Evolutionary conservation across 2,329 filamentous ascomycete genomes (phyloP).

Genomic region (Colletotrichum filicis): DNA sequence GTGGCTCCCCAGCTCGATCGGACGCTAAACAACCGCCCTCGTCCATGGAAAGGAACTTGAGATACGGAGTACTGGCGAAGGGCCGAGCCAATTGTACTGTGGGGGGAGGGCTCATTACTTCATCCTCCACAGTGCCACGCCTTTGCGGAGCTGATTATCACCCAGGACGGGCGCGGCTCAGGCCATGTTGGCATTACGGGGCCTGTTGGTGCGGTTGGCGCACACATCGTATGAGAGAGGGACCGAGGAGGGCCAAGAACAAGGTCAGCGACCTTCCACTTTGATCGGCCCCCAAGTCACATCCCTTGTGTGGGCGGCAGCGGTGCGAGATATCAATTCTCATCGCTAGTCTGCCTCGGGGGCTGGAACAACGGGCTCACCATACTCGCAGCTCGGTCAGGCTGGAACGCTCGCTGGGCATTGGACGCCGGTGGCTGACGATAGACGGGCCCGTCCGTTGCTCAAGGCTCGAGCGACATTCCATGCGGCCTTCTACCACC

Average conservation of each 20-base stretch:
- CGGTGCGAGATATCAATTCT: slow-evolving; percentile 16
- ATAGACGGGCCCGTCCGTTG: background rate
- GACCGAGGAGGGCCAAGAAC: slow-evolving; percentile 18
- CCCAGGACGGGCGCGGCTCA: slow-evolving; percentile 27
- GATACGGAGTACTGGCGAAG: slow-evolving; percentile 4
- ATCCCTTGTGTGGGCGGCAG: slow-evolving; percentile 25
- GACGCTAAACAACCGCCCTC: slow-evolving; percentile 29
- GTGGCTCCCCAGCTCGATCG: slow-evolving; percentile 31
- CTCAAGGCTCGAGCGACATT: background rate
- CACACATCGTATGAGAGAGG: slow-evolving; percentile 27
- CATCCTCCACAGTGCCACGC: slow-evolving; percentile 29
- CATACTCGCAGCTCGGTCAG: background rate
- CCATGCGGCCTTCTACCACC: slow-evolving; percentile 15
- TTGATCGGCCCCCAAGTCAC: slow-evolving; percentile 34
- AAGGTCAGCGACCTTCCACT: slow-evolving; percentile 29
- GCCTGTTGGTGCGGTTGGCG: background rate
- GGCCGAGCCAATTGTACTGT: slow-evolving; percentile 1
- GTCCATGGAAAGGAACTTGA: slow-evolving; percentile 19
- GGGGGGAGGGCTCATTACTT: slow-evolving; percentile 13
- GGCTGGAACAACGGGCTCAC: background rate
- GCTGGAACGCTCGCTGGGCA: slow-evolving; percentile 3
- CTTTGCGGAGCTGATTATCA: slow-evolving; percentile 31
- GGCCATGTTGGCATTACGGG: slow-evolving; percentile 20
- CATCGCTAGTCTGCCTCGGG: background rate
- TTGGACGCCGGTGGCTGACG: background rate